These are phyloP conservation scores for Xylariaceae sp. DNA, from an alignment of 2,329 filamentous ascomycete species.

Conservation along the genomic window DNA sequence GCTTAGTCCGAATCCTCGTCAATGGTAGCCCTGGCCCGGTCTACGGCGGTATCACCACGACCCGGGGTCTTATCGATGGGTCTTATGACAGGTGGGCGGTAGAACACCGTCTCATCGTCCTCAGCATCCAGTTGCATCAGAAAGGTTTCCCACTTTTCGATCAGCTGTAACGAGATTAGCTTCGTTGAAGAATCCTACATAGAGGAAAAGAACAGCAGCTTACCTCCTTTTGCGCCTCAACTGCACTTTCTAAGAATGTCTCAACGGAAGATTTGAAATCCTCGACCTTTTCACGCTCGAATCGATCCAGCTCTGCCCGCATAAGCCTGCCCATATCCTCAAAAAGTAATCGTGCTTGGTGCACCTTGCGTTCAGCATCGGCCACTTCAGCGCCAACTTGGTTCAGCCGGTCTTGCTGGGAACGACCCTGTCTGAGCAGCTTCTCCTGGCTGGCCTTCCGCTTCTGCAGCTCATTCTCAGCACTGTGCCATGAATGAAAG, in stretches of 20 bases:
- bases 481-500: conserved; percentile 88
- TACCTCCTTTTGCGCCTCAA: conserved; percentile 98
- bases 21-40: conserved; percentile 55
- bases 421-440: conserved; percentile 87
- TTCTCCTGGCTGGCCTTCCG: conserved; percentile 88
- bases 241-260: conserved; percentile 93
- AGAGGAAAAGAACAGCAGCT: conserved; percentile 31
- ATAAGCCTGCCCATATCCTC: conserved; percentile 97
- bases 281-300: conserved; percentile 96
- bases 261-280: conserved; percentile 98
- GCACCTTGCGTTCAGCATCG: conserved; percentile 90
- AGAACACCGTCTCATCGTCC: conserved; percentile 71
- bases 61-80: conserved; percentile 43
- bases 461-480: conserved; percentile 87
- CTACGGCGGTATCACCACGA: conserved; percentile 55
- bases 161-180: conserved; percentile 41
- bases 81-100: conserved; percentile 58
- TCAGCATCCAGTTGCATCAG: conserved; percentile 92
- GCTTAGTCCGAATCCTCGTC: conserved; percentile 57
- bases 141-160: conserved; percentile 98
- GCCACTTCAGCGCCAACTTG: conserved; percentile 89
- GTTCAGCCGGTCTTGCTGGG: conserved; percentile 90
- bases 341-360: conserved; percentile 84
- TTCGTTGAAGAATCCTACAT: conserved; percentile 3
- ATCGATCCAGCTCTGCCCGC: conserved; percentile 84